These are phyloP conservation scores for Diplotaxis tenuifolia DNA, from an alignment of 345 rosid species.

Conservation along the genomic window DNA sequence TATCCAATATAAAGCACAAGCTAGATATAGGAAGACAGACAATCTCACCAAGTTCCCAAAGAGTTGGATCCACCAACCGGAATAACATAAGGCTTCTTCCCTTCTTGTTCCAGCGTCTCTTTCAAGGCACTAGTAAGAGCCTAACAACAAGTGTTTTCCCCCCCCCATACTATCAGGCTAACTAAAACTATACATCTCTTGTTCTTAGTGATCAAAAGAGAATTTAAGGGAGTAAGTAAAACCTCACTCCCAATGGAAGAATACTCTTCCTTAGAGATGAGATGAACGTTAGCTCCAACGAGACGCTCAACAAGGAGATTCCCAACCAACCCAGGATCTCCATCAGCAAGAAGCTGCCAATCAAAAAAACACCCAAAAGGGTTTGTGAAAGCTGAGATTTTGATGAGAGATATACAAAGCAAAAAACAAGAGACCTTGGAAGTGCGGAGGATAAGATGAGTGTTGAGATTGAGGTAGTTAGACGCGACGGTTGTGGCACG, in stretches of 20 bases:
- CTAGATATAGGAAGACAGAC: neutral
- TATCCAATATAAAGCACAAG: neutral
- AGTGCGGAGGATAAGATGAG: conserved; percentile 73
- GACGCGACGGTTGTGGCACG: conserved; percentile 93
- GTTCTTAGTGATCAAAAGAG: neutral
- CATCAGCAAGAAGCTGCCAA: conserved; percentile 71
- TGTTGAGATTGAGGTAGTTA: conserved; percentile 69
- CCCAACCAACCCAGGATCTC: conserved; percentile 87
- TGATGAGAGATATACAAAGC: neutral
- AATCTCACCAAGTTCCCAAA: conserved; percentile 87
- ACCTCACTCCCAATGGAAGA: conserved; percentile 81
- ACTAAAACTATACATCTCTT: neutral
- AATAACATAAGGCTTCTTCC: conserved; percentile 82
- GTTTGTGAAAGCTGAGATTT: neutral
- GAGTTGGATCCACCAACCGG: conserved; percentile 97
- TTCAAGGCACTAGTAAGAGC: conserved; percentile 66
- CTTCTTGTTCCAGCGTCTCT: conserved; percentile 75
- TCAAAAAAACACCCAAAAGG: neutral
- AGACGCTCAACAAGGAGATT: conserved; percentile 85
- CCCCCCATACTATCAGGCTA: neutral
- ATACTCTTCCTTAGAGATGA: conserved; percentile 90
- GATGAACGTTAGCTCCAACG: conserved; percentile 80
- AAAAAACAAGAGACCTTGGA: conserved; percentile 55
- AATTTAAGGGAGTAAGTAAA: neutral
- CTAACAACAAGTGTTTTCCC: conserved; percentile 22